Conservation (phyloP, 306 rosid species). For the Cercis canadensis region DNA sequence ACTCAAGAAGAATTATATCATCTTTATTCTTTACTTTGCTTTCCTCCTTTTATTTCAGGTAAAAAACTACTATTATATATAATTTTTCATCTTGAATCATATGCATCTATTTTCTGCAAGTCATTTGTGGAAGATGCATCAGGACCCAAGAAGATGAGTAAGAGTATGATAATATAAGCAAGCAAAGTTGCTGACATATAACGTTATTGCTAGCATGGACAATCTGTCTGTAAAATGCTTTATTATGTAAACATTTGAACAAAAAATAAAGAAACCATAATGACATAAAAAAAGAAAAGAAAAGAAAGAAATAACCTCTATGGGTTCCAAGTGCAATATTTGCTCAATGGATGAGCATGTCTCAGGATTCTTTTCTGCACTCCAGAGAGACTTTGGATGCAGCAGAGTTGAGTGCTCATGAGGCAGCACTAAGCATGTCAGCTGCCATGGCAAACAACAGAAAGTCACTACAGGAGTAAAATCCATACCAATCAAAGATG, state of each 20-base stretch:
- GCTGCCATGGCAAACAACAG: constrained; percentile 63
- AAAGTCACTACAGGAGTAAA: constrained; percentile 18
- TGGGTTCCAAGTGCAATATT: constrained; percentile 87
- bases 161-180: background rate
- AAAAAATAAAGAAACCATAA: background rate
- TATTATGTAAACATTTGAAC: background rate
- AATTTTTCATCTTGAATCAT: background rate
- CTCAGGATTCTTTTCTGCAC: constrained; percentile 65
- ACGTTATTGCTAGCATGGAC: background rate
- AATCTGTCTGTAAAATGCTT: constrained; percentile 2
- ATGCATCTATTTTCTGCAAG: background rate
- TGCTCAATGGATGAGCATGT: constrained; percentile 80
- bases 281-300: background rate
- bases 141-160: background rate
- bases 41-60: no score
- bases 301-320: constrained; percentile 66
- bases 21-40: no score
- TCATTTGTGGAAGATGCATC: background rate
- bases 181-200: background rate
- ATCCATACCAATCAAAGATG: constrained; percentile 1
- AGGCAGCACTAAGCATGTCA: constrained; percentile 80
- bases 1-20: background rate
- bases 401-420: constrained; percentile 67
- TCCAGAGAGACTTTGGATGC: constrained; percentile 87
- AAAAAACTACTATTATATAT: background rate